Conservation (phyloP, 345 rosid species). For the Eucalyptus polyanthemos region DNA sequence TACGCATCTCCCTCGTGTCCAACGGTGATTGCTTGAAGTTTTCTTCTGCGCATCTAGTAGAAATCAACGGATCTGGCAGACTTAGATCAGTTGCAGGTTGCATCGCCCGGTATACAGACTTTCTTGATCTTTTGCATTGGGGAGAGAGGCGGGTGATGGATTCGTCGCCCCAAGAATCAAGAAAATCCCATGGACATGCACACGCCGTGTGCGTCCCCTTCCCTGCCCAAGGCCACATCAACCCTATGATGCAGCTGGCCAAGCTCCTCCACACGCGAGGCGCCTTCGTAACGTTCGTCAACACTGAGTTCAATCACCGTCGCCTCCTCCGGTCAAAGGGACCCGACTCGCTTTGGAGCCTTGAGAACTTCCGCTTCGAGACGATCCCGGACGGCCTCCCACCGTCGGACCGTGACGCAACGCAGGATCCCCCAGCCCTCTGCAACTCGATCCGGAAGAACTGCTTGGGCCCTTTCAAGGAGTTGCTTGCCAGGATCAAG, state of each 20-base stretch:
- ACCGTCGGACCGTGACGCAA: too few relatives aligned
- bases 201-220: slow-evolving; percentile 18
- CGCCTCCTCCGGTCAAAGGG: not conserved
- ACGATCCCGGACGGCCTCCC: too few relatives aligned
- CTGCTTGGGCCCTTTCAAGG: too few relatives aligned
- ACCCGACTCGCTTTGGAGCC: too few relatives aligned
- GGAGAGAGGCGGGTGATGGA: not conserved
- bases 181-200: not conserved
- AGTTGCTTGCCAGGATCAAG: too few relatives aligned
- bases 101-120: not conserved
- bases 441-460: too few relatives aligned
- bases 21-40: not conserved
- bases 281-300: slow-evolving; percentile 22
- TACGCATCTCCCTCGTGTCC: not conserved
- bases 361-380: too few relatives aligned
- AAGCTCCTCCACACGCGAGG: slow-evolving; percentile 22
- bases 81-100: not conserved
- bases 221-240: slow-evolving; percentile 29
- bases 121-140: not conserved
- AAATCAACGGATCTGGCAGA: not conserved
- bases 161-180: not conserved
- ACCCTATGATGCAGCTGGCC: slow-evolving; percentile 20
- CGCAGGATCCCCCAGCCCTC: too few relatives aligned
- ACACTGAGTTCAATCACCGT: slow-evolving; percentile 11
- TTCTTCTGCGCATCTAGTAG: not conserved